Base-by-base conservation (phyloP, 129 eudicot species). In the Silybum marianum region DNA sequence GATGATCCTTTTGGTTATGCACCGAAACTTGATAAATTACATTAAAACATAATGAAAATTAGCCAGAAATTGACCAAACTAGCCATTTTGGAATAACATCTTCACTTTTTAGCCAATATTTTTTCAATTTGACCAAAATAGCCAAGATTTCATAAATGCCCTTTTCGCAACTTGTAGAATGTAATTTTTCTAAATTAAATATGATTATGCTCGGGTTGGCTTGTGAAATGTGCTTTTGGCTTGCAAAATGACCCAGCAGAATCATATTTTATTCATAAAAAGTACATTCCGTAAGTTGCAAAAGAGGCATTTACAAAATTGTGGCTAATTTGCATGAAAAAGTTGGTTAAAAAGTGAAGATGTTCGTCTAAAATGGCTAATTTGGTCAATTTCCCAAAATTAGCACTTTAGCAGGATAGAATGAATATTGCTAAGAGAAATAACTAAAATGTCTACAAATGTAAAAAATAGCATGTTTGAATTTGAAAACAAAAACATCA, bases 401-500 rank as follows among this genome's bases (percentile, higher is more conserved):
- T 18, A 54, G n/a, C n/a, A n/a, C n/a, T n/a, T n/a, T n/a, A n/a
- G 22, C 63, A 54, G 21, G 63, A 54, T 54, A 51, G 8, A 16
- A 51, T 51, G 63, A 51, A 51, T 51, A 51, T 51, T 51, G 60
- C 60, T 4, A 51, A 16, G 21, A 4, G 7, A 51, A 51, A 16
- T 5, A 54, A 16, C 21, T 14, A 54, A 18, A 54, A 54, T 54
- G 9, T 54, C 69, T 63, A 63, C 28, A 19, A 62, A 62, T n/a
- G 24, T 62, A 19, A 63, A 63, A 63, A 63, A 23, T 10, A 22
- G 14, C 28, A 65, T 7, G 26, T 7, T 65, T 65, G 69, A 65
- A 65, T 65, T 65, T 65, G 30, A 54, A 65, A 65, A 54, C 23
- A 65, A 65, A 65, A 65, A 58, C 66, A 58, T 58, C 66, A 58